Evolutionary conservation across 345 rosid genomes (phyloP), one percentile per base, ranked within the genome.

Genomic region (Euphorbia tirucalli): DNA sequence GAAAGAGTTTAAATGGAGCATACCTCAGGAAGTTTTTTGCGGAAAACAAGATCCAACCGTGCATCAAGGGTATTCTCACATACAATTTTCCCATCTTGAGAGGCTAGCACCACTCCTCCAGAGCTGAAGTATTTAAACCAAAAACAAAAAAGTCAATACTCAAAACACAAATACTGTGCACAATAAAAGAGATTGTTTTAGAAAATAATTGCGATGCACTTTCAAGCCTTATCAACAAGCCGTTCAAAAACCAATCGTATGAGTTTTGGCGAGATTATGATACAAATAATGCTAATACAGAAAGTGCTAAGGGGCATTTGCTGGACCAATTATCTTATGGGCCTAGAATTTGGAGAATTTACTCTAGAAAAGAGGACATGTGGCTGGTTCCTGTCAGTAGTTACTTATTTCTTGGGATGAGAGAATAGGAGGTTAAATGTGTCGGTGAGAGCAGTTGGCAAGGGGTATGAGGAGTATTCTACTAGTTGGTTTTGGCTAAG

Each of bases 31-130:
- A 95, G 97, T 63, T 90, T 92, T 54, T 89, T 88, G 71, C 91
- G 89, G 79, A 95, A 92, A 7, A 85, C 96, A 72, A 90, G 87
- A 57, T 96, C 99, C 90, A 96, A 78, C 43, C 99, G 86, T 1
- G 98, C 97, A 85, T 96, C 97, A 68, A 96, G 92, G 13, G 94
- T 84, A 83, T 96, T 93, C 85, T 96, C 99, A 55, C 73, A 89
- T 68, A 96, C 99, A 75, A 96, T 93, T 77, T 96, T 96, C 50
- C 99, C 99, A 73, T 93, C 98, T 78, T 85, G 87, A 71, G 99
- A 93, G 65, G 99, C 99, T 66, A 96, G 41, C 32, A 93, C 99
- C 52, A 96, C 97, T 78, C 99, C 99, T 79, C 99, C 99, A 21
- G 93, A 83, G 75, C 99, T 96, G 84, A 79, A 74, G 66, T 22